Evolutionary conservation across 2,329 filamentous ascomycete species (phyloP).

Genomic region (Stagonosporopsis chrysanthemi): DNA sequence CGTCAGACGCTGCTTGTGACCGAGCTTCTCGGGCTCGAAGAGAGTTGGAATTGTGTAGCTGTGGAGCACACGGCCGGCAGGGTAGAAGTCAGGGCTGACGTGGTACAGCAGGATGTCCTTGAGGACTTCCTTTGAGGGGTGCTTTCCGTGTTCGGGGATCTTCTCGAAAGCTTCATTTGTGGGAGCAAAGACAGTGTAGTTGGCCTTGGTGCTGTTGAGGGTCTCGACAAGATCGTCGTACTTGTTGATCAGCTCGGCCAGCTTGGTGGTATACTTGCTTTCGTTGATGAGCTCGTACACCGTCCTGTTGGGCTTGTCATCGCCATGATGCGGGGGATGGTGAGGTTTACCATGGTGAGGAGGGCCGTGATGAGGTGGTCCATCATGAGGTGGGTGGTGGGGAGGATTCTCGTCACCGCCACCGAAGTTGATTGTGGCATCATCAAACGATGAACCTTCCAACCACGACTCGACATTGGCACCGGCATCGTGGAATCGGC

Average conservation of each 20-base stretch:
- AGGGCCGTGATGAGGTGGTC: slow-evolving; percentile 25
- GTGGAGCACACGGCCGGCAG: slow-evolving; percentile 69
- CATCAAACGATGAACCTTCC: slow-evolving; percentile 44
- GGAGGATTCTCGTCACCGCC: slow-evolving; percentile 46
- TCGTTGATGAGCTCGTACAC: slow-evolving; percentile 81
- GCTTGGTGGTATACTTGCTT: slow-evolving; percentile 78
- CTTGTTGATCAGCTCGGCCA: slow-evolving; percentile 77
- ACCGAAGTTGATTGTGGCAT: slow-evolving; percentile 46
- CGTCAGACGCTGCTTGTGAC: slow-evolving; percentile 72
- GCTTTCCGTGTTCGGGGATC: slow-evolving; percentile 62
- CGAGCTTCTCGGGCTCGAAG: slow-evolving; percentile 64
- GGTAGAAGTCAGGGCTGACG: slow-evolving; percentile 71
- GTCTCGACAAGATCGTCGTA: slow-evolving; percentile 74
- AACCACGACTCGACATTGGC: slow-evolving; percentile 60
- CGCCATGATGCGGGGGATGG: slow-evolving; percentile 49
- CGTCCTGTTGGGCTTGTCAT: slow-evolving; percentile 68
- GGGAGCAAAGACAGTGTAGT: slow-evolving; percentile 84
- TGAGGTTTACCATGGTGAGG: slow-evolving; percentile 44
- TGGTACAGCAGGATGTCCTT: slow-evolving; percentile 78
- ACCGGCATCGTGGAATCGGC: slow-evolving; percentile 53
- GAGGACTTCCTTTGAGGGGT: slow-evolving; percentile 74
- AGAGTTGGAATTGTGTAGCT: slow-evolving; percentile 78
- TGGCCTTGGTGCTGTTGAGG: slow-evolving; percentile 76
- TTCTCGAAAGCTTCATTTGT: slow-evolving; percentile 77
- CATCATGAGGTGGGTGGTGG: slow-evolving; percentile 27